Base-by-base conservation (phyloP, 805 yeast genomes). In the Ascoidea asiatica region DNA sequence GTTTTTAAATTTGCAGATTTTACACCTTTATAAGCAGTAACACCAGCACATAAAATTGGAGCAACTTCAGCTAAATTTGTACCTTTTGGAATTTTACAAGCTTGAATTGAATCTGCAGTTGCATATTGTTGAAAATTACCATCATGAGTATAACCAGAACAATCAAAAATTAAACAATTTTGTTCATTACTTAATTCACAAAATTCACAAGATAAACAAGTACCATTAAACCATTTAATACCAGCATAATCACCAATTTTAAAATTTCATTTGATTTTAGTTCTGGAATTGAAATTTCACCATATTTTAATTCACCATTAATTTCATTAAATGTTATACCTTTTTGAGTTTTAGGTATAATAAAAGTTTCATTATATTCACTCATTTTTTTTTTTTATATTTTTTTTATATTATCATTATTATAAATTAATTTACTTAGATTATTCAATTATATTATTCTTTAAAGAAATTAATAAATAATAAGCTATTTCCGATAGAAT, bases 81-180 rank as follows among this genome's bases (percentile, higher is more conserved):
- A 43, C 78, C 81, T 56, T 72, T 57, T 41, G 92, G 87, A 52
- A 85, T 74, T 49, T 70, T 66, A n/a, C 92, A 92, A 29, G 92
- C 94, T 59, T 84, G 92, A 42, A 81, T 69, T 20, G 90, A 88
- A 62, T 84, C 88, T 35, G 89, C 94, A 39, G 89, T 78, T 35
- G 89, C 90, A 59, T 82, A 85, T 65, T 85, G 85, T 64, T 86
- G 94, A 77, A 86, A 84, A 19, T 90, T 76, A 50, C 95, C 79
- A 52, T 73, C 77, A 49, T 70, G 76, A 15, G 76, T 70, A 60
- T 71, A 72, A 50, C 79, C 79, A 11, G 75, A 72, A 47, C 72
- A 61, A 46, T 68, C 77, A 15, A 75, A 77, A n/a, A 51, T 48
- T 19, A 64, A 77, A 65, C 82, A 76, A 57, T 69, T 73, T 41